Base-by-base conservation (phyloP, 1,284 basidiomycete species). In the Irpex sp. region DNA sequence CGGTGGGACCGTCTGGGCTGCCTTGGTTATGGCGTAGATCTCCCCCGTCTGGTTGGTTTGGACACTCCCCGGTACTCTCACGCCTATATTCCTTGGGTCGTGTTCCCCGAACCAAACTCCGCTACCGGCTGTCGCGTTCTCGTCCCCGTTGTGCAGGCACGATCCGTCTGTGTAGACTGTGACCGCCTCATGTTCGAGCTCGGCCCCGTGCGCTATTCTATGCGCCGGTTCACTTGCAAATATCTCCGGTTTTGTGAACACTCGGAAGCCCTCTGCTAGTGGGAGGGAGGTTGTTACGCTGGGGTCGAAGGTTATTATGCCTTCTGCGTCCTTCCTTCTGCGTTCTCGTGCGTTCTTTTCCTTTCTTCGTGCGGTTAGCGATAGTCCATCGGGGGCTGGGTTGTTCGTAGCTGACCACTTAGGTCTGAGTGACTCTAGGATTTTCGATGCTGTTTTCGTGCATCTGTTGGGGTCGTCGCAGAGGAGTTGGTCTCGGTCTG, bases 41-140 rank as follows among this genome's bases (percentile, higher is more conserved):
- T 54, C 53, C 1, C 53, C 53, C 3, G 53, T 21, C 59, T 72
- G 69, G 60, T 71, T 74, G 3, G 70, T 64, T 37, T 69, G 68
- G 0, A 33, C 21, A 0, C 59, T n/a, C 0, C 49, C 39, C 2
- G 69, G 70, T 5, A 73, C 50, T 51, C 67, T 21, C 0, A 68
- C 47, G 9, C 64, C 57, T 19, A n/a, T 17, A 56, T 73, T 70
- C 13, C 54, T 3, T 0, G 55, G 39, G 60, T 71, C 57, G 3
- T 62, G 57, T 3, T 37, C 21, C 1, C 53, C 55, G 35, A 68
- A 65, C 59, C 62, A 74, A 0, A 70, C 62, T 13, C 73, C 71
- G 2, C 69, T 68, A 0, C 72, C 72, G 1, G 69, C 69, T 26
- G 21, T 37, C 6, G 62, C 61, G 13, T 61, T 35, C 5, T 46